phyloP scores from a whole-genome alignment of 108 stramenopile species.

The Skeletonema tropicum region DNA sequence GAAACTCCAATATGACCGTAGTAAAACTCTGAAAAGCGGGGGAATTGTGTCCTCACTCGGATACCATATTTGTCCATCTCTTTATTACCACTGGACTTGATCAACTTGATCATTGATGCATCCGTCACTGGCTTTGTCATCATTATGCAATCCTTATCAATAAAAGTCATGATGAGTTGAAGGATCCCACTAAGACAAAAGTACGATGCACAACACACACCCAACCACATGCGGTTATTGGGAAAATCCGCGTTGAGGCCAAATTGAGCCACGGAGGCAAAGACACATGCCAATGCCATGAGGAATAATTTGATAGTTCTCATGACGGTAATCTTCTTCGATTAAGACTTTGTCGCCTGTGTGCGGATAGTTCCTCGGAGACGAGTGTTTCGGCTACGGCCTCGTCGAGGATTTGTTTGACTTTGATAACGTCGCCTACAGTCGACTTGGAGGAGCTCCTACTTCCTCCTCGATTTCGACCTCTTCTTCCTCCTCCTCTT shows the following conservation, averaged over 20 bases:
- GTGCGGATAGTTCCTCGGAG: constrained; percentile 56
- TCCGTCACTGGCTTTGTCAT: constrained; percentile 70
- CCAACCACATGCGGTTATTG: constrained; percentile 84
- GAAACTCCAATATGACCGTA: constrained; percentile 82
- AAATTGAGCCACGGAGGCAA: constrained; percentile 94
- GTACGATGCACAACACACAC: constrained; percentile 89
- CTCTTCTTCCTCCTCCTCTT: constrained; percentile 34
- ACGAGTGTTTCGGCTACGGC: constrained; percentile 82
- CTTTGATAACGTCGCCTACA: constrained; percentile 94
- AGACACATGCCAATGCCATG: constrained; percentile 90
- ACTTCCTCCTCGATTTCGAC: constrained; percentile 59
- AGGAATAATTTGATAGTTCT: constrained; percentile 92
- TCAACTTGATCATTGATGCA: constrained; percentile 38
- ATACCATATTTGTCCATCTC: constrained; percentile 69
- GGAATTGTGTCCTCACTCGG: constrained; percentile 80
- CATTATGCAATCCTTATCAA: constrained; percentile 92
- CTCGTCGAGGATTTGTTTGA: constrained; percentile 97
- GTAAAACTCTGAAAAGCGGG: constrained; percentile 89
- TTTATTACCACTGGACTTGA: constrained; percentile 57
- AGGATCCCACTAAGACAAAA: constrained; percentile 90
- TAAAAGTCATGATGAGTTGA: constrained; percentile 92
- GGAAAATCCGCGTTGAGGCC: constrained; percentile 91
- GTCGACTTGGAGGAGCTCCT: constrained; percentile 90
- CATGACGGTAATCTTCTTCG: constrained; percentile 82
- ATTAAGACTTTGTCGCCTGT: constrained; percentile 52